Evolutionary conservation across 106 monocot genomes (phyloP).

Genomic region (Platanthera guangdongensis): DNA sequence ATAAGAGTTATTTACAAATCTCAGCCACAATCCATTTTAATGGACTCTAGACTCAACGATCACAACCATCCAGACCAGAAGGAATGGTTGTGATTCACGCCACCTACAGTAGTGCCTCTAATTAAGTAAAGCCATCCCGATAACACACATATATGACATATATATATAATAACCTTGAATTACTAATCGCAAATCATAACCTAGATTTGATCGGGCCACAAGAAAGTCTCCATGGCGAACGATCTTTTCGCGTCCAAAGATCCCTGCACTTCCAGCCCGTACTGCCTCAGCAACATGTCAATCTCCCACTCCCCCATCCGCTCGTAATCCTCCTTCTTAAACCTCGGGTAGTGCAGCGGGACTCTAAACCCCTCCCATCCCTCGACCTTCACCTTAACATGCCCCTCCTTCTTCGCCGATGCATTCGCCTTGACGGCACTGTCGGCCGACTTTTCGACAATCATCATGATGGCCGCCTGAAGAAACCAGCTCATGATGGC

Average conservation of each 20-base stretch:
- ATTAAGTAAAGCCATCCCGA: no score
- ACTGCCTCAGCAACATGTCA: slow-evolving; percentile 34
- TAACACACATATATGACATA: no score
- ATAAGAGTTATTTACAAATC: no score
- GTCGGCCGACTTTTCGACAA: background rate
- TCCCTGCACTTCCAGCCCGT: slow-evolving; percentile 29
- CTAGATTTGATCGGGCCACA: slow-evolving; percentile 26
- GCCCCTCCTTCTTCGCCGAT: background rate
- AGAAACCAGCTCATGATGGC: background rate
- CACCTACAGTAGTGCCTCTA: no score
- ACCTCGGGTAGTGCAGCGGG: slow-evolving; percentile 53
- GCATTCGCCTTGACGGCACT: background rate
- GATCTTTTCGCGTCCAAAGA: slow-evolving; percentile 33
- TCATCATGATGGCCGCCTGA: background rate
- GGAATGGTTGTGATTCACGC: no score
- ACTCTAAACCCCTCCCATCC: slow-evolving; percentile 26
- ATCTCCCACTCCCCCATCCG: slow-evolving; percentile 51
- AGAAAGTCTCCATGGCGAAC: slow-evolving; percentile 41
- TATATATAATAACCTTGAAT: no score
- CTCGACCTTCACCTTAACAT: background rate
- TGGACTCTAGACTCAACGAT: no score
- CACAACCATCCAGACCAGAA: no score
- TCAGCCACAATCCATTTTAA: no score
- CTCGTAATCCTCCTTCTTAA: slow-evolving; percentile 46
- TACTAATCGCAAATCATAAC: background rate